Base-by-base conservation (phyloP, 78 protist species). In the Polysphondylium violaceum region DNA sequence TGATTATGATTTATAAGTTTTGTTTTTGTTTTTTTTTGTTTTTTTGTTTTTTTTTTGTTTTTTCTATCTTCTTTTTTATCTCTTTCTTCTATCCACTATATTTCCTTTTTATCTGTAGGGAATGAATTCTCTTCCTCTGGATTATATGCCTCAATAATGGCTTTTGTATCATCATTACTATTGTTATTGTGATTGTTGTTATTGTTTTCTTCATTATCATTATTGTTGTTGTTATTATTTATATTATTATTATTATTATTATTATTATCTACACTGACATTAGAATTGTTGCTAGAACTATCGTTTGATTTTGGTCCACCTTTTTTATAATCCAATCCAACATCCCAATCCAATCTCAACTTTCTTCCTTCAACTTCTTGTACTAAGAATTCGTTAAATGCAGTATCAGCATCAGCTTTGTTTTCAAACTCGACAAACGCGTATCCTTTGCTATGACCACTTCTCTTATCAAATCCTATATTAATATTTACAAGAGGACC, bases 311-410 rank as follows among this genome's bases (percentile, higher is more conserved):
- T 14, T 9, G 50, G 59, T 3, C 38, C 50, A 47, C 53, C 44
- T 72, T 72, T 72, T 50, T 72, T 72, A 50, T 33, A 33, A 72
- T 72, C 78, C 16, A 92, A 23, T 40, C 95, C 95, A 31, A 73
- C 51, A 68, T 92, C 95, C 95, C 95, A 92, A 44, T 92, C 95
- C 43, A 92, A 56, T 73, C 95, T 79, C 25, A 92, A 40, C 58
- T 68, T 47, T 76, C 95, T 71, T 55, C 83, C 83, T 23, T 92
- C 92, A 4, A 92, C 87, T 11, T 92, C 86, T 29, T 63, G 43
- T 0, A 74, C 72, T 25, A n/a, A 21, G 43, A 53, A 92, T 33
- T 64, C 35, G 8, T 72, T 74, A 21, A 33, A 92, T 11, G 95
- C 95, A 14, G 61, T 81, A 25, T 72, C 76, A 8, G 95, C 95